phyloP scores from a whole-genome alignment of 805 yeast genomes.

The Yamadazyma sp. region DNA sequence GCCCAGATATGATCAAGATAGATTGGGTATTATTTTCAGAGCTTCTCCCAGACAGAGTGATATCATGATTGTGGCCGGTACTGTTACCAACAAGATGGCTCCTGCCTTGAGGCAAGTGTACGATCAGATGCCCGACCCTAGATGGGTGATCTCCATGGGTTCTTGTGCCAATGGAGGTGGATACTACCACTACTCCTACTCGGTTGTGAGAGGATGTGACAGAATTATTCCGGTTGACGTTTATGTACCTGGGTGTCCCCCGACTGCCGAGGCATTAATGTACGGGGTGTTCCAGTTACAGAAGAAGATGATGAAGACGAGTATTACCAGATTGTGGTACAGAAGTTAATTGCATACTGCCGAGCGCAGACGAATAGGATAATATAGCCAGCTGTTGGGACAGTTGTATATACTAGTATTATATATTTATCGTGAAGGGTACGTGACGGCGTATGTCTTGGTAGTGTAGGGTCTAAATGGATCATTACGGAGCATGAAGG shows the following conservation, averaged over 20 bases:
- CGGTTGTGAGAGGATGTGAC: slow-evolving; percentile 89
- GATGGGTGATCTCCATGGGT: slow-evolving; percentile 95
- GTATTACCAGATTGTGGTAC: slow-evolving; percentile 84
- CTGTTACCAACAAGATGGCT: slow-evolving; percentile 90
- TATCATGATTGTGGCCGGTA: slow-evolving; percentile 90
- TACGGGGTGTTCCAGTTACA: slow-evolving; percentile 87
- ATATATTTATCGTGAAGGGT: too few species aligned
- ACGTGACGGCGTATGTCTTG: too few species aligned
- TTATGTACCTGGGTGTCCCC: slow-evolving; percentile 92
- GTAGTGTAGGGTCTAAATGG: too few species aligned
- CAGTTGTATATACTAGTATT: too few species aligned
- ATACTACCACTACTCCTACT: slow-evolving; percentile 84
- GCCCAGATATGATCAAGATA: slow-evolving; percentile 89
- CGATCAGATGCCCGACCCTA: slow-evolving; percentile 93
- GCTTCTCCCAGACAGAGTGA: slow-evolving; percentile 93
- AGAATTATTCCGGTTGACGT: slow-evolving; percentile 86
- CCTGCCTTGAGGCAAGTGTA: slow-evolving; percentile 90
- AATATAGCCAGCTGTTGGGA: too few species aligned
- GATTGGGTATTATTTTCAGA: slow-evolving; percentile 89
- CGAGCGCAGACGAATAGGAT: too few species aligned
- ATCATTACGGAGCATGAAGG: too few species aligned
- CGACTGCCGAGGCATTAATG: slow-evolving; percentile 87
- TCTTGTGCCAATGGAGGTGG: slow-evolving; percentile 95
- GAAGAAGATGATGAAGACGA: slow-evolving; percentile 83
- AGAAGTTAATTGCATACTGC: slow-evolving; percentile 44